These are phyloP conservation scores for Diaporthe sp. DNA, from an alignment of 2,329 filamentous ascomycete species.

Conservation along the genomic window DNA sequence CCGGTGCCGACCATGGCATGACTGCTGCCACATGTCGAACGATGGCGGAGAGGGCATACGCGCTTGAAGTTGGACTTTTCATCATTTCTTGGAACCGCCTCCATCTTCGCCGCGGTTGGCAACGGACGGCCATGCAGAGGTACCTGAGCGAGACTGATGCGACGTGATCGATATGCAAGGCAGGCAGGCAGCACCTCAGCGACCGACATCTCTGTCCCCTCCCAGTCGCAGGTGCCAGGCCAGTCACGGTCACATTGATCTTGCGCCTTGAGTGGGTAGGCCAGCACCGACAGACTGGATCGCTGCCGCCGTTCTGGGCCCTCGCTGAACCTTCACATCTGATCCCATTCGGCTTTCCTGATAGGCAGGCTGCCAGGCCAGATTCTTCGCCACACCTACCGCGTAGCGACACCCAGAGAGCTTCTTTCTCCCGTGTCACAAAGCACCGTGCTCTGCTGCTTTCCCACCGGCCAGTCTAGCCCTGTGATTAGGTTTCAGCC, in stretches of 20 bases:
- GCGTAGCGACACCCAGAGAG: not conserved
- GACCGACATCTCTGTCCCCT: not conserved
- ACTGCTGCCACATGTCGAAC: not conserved
- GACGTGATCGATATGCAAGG: constrained; percentile 10
- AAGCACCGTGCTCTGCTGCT: not conserved
- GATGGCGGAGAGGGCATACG: not conserved
- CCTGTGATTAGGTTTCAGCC: constrained; percentile 23
- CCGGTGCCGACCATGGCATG: not conserved
- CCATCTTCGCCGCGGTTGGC: not conserved
- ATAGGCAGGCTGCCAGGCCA: not conserved
- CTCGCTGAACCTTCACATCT: constrained; percentile 10
- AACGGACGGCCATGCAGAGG: not conserved
- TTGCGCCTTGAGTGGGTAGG: constrained; percentile 23
- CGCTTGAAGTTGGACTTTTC: not conserved
- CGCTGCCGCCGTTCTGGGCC: constrained; percentile 58
- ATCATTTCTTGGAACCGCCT: not conserved
- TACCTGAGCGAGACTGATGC: constrained; percentile 1
- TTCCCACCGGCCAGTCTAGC: not conserved
- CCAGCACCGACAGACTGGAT: constrained; percentile 38
- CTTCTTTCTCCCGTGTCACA: not conserved
- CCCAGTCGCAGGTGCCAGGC: not conserved
- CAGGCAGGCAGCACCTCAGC: constrained; percentile 5
- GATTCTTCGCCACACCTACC: not conserved
- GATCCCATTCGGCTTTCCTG: constrained; percentile 5
- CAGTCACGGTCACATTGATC: constrained; percentile 21